Evolutionary conservation across 352 stramenopile genomes (phyloP).

Genomic region (Pythium aphanidermatum): DNA sequence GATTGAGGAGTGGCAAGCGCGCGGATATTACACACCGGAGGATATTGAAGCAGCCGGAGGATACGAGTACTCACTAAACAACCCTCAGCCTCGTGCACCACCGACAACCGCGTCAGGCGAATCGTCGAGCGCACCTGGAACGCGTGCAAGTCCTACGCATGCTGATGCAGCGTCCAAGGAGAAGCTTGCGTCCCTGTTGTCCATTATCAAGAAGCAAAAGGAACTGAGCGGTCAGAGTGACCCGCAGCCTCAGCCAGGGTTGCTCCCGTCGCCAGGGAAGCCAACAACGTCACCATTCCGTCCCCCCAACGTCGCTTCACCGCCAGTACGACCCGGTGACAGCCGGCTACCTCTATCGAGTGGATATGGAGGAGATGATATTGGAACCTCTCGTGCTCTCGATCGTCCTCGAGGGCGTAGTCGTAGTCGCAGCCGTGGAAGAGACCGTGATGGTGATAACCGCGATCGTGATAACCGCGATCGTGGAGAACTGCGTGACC

Average conservation of each 20-base stretch:
- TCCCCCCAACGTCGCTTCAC: too few relatives aligned
- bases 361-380: too few relatives aligned
- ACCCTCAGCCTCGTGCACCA: not conserved
- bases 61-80: slow-evolving; percentile 24
- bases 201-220: slow-evolving; percentile 83
- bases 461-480: too few relatives aligned
- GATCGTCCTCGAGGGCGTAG: slow-evolving; percentile 4
- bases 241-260: slow-evolving; percentile 1
- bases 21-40: slow-evolving; percentile 54
- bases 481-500: too few relatives aligned
- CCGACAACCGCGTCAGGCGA: not conserved
- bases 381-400: too few relatives aligned
- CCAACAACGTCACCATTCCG: too few relatives aligned
- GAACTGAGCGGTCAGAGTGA: slow-evolving; percentile 29
- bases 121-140: not conserved
- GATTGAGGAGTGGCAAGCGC: slow-evolving; percentile 73
- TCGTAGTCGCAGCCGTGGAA: not conserved
- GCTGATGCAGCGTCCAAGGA: slow-evolving; percentile 18
- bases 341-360: too few relatives aligned
- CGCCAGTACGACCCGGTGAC: too few relatives aligned
- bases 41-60: slow-evolving; percentile 65
- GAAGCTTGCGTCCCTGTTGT: slow-evolving; percentile 63
- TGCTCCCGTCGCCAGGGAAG: slow-evolving; percentile 3
- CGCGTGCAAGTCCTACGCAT: slow-evolving; percentile 13
- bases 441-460: too few relatives aligned